Conservation (phyloP, 768 basidiomycete genomes). For the Astraeus odoratus region DNA sequence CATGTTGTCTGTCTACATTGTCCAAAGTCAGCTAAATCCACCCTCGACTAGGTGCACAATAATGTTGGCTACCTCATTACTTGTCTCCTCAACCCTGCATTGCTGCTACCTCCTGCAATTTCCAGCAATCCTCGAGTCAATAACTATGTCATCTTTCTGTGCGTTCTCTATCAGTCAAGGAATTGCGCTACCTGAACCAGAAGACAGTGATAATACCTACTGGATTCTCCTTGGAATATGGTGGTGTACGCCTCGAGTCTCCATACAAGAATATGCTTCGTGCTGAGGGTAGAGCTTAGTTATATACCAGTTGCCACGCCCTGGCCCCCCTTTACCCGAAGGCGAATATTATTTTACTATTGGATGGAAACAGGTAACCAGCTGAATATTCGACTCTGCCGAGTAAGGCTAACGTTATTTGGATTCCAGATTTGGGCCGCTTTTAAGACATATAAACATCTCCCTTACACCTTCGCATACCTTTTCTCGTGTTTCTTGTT, state of each 20-base stretch:
- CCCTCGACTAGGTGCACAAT: conserved; percentile 50
- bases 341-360: conserved; percentile 72
- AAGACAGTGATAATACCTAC: conserved; percentile 57
- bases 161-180: conserved; percentile 16
- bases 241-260: conserved; percentile 59
- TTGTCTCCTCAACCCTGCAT: conserved; percentile 57
- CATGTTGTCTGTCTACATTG: not conserved
- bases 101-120: conserved; percentile 49
- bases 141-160: conserved; percentile 71
- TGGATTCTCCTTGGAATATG: conserved; percentile 79
- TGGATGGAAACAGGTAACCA: conserved; percentile 73
- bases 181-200: not conserved
- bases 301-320: conserved; percentile 78
- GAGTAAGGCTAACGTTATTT: not conserved
- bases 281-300: conserved; percentile 35
- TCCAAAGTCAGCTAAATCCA: not conserved
- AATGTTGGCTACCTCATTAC: conserved; percentile 69
- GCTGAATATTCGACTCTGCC: not conserved
- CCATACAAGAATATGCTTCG: too few relatives aligned
- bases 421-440: conserved; percentile 64
- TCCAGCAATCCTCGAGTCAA: conserved; percentile 52
- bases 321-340: conserved; percentile 72
- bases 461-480: conserved; percentile 80
- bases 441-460: conserved; percentile 64
- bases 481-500: conserved; percentile 72